Percentiles rank a stretch among this genome's conserved stretches.
Conservation (phyloP, 1,284 basidiomycete species). For the Fomitopsis betulina region DNA sequence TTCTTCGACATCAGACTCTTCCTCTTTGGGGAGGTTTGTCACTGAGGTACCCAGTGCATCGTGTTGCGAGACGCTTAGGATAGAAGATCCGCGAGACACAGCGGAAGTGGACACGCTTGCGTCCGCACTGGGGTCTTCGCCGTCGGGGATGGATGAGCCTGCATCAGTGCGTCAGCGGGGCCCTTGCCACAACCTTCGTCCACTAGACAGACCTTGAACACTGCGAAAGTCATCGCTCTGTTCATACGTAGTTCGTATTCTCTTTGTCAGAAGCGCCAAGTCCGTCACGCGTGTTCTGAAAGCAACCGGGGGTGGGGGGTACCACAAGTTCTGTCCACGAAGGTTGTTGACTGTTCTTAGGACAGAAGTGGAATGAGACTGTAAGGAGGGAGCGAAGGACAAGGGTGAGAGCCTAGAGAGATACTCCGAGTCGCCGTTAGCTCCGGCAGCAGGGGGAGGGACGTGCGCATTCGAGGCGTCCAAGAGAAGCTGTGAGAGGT, state of each 20-base stretch:
- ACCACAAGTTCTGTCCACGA: background rate
- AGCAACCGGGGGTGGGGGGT: constrained; percentile 13
- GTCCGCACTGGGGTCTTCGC: background rate
- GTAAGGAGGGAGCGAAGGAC: constrained; percentile 7
- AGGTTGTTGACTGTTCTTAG: background rate
- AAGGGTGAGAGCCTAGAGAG: constrained; percentile 1
- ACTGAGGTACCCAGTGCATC: background rate
- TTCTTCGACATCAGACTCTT: constrained; percentile 1
- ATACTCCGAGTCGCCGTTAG: background rate
- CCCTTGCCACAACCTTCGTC: background rate
- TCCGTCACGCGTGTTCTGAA: constrained; percentile 16
- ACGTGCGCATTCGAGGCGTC: constrained; percentile 2
- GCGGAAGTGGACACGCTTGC: background rate
- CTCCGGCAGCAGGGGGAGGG: background rate
- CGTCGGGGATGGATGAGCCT: background rate
- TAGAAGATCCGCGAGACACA: background rate
- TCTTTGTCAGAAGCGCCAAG: constrained; percentile 13
- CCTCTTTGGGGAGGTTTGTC: background rate
- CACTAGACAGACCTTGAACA: background rate
- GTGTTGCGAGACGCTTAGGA: background rate
- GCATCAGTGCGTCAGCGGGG: background rate
- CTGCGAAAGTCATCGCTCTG: background rate
- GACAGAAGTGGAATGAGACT: constrained; percentile 4
- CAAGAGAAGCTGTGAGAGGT: constrained; percentile 11
- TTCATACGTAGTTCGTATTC: constrained; percentile 6